phyloP scores from a whole-genome alignment of 2,329 filamentous ascomycete genomes.

The Eutypella sp. region DNA sequence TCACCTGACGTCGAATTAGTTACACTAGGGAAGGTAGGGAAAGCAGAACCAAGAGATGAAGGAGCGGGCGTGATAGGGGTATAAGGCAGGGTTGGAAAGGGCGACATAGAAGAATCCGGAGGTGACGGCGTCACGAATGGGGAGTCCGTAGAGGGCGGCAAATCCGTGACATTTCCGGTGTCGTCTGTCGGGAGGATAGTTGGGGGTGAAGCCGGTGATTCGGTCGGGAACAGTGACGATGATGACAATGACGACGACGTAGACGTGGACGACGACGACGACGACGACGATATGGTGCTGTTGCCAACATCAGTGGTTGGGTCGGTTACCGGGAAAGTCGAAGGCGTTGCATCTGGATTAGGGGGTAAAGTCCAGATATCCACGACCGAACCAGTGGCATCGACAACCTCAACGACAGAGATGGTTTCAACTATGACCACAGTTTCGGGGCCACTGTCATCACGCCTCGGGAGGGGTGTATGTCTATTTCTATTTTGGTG shows the following conservation, averaged over 20 bases:
- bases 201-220: not conserved
- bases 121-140: conserved; percentile 22
- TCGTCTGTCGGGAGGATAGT: conserved; percentile 4
- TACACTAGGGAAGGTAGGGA: conserved; percentile 22
- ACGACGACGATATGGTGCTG: not conserved
- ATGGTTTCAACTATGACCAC: conserved; percentile 50
- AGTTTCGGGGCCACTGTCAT: conserved; percentile 24
- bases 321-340: not conserved
- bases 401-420: conserved; percentile 49
- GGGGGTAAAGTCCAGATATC: conserved; percentile 36
- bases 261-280: not conserved
- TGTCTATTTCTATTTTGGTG: conserved; percentile 6
- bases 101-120: conserved; percentile 27
- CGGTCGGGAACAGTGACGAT: too few species aligned
- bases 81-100: conserved; percentile 28
- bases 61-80: conserved; percentile 26
- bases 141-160: conserved; percentile 15
- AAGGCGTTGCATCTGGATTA: conserved; percentile 2
- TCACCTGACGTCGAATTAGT: conserved; percentile 23
- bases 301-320: not conserved
- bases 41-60: conserved; percentile 23
- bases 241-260: not conserved
- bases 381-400: conserved; percentile 41
- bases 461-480: conserved; percentile 14
- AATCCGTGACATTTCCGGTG: conserved; percentile 15